Conservation (phyloP, 208 protist genomes). For the Crithidia sp. region DNA sequence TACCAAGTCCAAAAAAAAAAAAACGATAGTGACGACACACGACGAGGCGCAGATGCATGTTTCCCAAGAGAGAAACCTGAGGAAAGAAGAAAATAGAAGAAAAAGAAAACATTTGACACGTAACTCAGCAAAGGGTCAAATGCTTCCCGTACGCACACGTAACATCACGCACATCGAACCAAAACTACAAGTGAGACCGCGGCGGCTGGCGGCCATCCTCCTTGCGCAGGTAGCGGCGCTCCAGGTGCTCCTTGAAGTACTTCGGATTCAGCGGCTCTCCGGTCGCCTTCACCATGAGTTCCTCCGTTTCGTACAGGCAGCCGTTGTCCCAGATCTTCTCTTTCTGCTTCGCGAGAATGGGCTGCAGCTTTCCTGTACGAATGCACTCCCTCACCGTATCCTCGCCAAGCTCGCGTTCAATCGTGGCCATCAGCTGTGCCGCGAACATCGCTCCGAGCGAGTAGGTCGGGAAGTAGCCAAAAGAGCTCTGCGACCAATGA, state of each 20-base stretch:
- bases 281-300: slow-evolving; percentile 66
- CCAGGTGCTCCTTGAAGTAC: slow-evolving; percentile 73
- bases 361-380: slow-evolving; percentile 45
- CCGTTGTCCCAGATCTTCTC: slow-evolving; percentile 65
- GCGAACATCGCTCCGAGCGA: slow-evolving; percentile 70
- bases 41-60: too few species aligned
- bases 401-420: slow-evolving; percentile 57
- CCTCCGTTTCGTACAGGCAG: slow-evolving; percentile 54
- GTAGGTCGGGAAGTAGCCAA: slow-evolving; percentile 92
- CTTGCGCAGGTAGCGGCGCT: slow-evolving; percentile 60
- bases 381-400: slow-evolving; percentile 43
- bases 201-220: too few species aligned
- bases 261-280: slow-evolving; percentile 74
- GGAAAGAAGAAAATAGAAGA: too few species aligned
- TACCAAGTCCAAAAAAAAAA: too few species aligned
- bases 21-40: too few species aligned
- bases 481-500: slow-evolving; percentile 69
- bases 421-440: slow-evolving; percentile 67
- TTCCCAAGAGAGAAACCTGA: too few species aligned
- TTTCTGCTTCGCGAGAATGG: slow-evolving; percentile 59
- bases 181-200: too few species aligned
- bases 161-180: too few species aligned
- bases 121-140: too few species aligned
- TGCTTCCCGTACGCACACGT: too few species aligned
- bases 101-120: too few species aligned